phyloP scores from a whole-genome alignment of 306 rosid species.

The Dryas alaskensis region DNA sequence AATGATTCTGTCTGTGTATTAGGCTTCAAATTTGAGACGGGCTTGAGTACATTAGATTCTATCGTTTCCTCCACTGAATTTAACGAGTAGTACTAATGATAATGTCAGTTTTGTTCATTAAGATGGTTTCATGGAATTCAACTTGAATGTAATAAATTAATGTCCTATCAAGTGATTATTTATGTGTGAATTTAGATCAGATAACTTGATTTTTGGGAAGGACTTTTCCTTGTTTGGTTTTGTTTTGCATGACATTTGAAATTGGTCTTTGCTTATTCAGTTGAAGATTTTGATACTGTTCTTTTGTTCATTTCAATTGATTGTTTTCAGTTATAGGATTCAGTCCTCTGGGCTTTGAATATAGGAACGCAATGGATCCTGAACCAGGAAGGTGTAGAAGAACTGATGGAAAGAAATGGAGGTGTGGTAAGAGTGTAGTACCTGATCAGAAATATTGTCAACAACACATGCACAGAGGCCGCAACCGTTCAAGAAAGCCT shows the following conservation, averaged over 20 bases:
- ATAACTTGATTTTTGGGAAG: background rate
- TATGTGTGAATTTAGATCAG: background rate
- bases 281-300: slow-evolving; percentile 15
- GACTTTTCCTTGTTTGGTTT: slow-evolving; percentile 6
- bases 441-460: slow-evolving; percentile 72
- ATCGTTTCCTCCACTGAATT: background rate
- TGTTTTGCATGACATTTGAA: background rate
- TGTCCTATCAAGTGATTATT: background rate
- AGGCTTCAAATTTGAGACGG: background rate
- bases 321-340: slow-evolving; percentile 39
- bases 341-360: slow-evolving; percentile 34
- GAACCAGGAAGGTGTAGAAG: slow-evolving; percentile 82
- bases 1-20: slow-evolving; percentile 2
- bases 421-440: slow-evolving; percentile 52
- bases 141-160: background rate
- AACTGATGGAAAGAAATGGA: slow-evolving; percentile 96
- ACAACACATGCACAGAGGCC: slow-evolving; percentile 84
- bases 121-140: background rate
- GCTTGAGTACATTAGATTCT: background rate
- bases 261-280: background rate
- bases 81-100: no score
- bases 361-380: slow-evolving; percentile 42
- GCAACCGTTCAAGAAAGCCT: slow-evolving; percentile 98
- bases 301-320: slow-evolving; percentile 21
- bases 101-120: background rate